Conservation (phyloP, 352 stramenopile species). For the Phytophthora fragariae region DNA sequence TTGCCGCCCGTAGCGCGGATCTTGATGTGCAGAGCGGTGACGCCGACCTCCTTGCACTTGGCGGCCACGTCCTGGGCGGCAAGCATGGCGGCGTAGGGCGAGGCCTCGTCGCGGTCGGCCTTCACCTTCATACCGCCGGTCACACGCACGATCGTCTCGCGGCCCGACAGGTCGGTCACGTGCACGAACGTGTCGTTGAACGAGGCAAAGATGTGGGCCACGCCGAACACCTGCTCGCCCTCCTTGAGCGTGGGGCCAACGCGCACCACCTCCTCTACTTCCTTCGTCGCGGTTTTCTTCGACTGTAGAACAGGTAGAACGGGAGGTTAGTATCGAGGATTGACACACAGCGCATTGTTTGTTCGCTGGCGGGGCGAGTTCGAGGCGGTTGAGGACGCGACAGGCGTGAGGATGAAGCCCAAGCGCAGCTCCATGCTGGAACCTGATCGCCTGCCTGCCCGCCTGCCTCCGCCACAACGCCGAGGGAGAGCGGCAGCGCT, state of each 20-base stretch:
- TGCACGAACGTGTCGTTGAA: constrained; percentile 99
- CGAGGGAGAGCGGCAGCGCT: neutral
- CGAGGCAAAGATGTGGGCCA: constrained; percentile 99
- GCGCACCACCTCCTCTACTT: constrained; percentile 93
- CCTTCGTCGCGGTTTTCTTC: constrained; percentile 89
- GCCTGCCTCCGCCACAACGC: neutral
- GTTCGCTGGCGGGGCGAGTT: neutral
- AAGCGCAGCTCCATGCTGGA: neutral
- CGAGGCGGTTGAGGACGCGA: constrained; percentile 6
- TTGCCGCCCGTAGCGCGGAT: constrained; percentile 99
- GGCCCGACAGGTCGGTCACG: constrained; percentile 99
- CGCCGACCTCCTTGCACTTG: constrained; percentile 97
- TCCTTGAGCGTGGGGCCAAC: constrained; percentile 95
- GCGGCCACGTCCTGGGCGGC: constrained; percentile 99
- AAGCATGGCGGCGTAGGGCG: constrained; percentile 99
- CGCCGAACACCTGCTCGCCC: constrained; percentile 99
- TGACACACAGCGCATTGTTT: neutral
- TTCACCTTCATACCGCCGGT: constrained; percentile 99
- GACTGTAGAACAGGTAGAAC: constrained; percentile 45
- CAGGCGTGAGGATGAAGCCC: neutral
- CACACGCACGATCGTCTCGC: constrained; percentile 99
- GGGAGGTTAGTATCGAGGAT: constrained; percentile 1
- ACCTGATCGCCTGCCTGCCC: constrained; percentile 1
- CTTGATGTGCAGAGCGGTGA: constrained; percentile 99
- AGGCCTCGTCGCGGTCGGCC: constrained; percentile 99